Conservation (phyloP, 2,329 filamentous ascomycete species). For the Paracoccidioides brasiliensis region DNA sequence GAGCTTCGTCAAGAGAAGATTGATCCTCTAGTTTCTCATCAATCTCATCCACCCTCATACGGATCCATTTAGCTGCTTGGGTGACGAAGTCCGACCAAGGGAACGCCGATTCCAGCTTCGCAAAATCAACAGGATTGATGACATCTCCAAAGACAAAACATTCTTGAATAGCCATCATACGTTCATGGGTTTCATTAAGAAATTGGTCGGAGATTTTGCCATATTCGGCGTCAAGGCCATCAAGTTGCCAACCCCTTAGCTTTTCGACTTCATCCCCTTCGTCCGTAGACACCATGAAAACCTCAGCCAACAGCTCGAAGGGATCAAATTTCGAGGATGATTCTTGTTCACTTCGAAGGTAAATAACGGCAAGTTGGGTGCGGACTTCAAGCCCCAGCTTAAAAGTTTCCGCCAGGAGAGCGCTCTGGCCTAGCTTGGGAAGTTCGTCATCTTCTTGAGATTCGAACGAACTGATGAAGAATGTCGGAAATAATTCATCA, state of each 20-base stretch:
- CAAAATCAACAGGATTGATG: slow-evolving; percentile 26
- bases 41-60: slow-evolving; percentile 34
- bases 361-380: slow-evolving; percentile 8
- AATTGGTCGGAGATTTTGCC: neutral
- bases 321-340: neutral
- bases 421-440: neutral
- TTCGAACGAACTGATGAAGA: neutral
- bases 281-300: slow-evolving; percentile 2
- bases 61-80: slow-evolving; percentile 35
- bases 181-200: slow-evolving; percentile 1
- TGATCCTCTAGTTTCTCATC: slow-evolving; percentile 27
- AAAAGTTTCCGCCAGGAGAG: slow-evolving; percentile 3
- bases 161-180: slow-evolving; percentile 2
- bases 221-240: slow-evolving; percentile 5
- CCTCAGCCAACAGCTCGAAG: neutral
- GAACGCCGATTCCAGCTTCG: slow-evolving; percentile 33
- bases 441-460: neutral
- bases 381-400: slow-evolving; percentile 10
- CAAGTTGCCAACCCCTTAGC: slow-evolving; percentile 9
- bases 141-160: neutral
- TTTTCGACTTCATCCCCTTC: neutral
- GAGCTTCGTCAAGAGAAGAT: slow-evolving; percentile 29
- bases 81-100: slow-evolving; percentile 39
- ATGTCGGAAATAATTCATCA: neutral
- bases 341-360: neutral